Percentiles rank a stretch among this genome's conserved stretches.
Conservation (phyloP, 2,329 filamentous ascomycete genomes). For the Cladorrhinum sp. region DNA sequence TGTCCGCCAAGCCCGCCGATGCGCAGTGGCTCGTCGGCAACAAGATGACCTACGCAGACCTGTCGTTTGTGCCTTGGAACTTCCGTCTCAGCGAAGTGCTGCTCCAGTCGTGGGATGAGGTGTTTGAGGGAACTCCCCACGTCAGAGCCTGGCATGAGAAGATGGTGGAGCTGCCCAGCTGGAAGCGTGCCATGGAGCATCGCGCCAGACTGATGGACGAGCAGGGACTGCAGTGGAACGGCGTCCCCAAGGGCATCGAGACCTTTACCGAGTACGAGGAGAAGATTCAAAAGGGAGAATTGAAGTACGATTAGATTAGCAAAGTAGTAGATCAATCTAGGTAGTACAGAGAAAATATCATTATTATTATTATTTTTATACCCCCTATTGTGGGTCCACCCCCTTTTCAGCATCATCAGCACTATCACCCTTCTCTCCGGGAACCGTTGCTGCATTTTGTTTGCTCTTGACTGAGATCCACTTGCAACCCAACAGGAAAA, state of each 20-base stretch:
- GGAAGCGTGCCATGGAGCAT: conserved; percentile 34
- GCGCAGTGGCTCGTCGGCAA: conserved; percentile 25
- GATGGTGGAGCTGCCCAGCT: conserved; percentile 33
- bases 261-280: conserved; percentile 31
- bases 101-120: conserved; percentile 25
- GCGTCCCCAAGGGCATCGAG: conserved; percentile 36
- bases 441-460: no score
- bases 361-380: no score
- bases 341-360: no score
- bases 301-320: neutral
- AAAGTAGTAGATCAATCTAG: no score
- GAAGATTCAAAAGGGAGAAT: conserved; percentile 22
- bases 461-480: no score
- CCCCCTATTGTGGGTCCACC: no score
- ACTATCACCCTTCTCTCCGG: no score
- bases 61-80: conserved; percentile 27
- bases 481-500: no score
- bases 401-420: no score
- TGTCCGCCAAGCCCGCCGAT: conserved; percentile 13
- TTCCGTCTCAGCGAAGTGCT: conserved; percentile 25
- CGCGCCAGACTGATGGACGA: conserved; percentile 36
- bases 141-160: conserved; percentile 36
- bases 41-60: conserved; percentile 25
- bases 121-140: conserved; percentile 28
- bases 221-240: conserved; percentile 36